These are phyloP conservation scores for Dipteronia sinensis DNA, from an alignment of 345 rosid species.

Conservation along the genomic window DNA sequence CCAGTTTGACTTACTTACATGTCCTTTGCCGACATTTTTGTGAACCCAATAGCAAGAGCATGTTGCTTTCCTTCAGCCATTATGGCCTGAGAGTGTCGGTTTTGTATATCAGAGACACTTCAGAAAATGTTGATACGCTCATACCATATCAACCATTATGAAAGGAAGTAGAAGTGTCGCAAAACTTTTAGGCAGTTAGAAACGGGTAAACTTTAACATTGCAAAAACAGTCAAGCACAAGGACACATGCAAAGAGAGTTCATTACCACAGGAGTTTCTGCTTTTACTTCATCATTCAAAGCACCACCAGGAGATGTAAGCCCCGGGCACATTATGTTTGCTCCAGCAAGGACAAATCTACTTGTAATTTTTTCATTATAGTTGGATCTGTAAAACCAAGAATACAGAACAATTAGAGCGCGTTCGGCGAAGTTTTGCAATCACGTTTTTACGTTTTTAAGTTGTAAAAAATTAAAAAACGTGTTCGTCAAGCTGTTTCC, in stretches of 20 bases:
- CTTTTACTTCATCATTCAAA: slow-evolving; percentile 84
- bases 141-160: background rate
- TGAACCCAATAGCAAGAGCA: slow-evolving; percentile 97
- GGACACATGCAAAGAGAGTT: background rate
- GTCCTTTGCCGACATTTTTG: slow-evolving; percentile 98
- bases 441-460: no score
- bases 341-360: slow-evolving; percentile 98
- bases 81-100: slow-evolving; percentile 62
- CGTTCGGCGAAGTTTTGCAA: no score
- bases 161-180: background rate
- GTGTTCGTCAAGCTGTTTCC: no score
- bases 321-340: slow-evolving; percentile 99
- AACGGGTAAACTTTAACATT: background rate
- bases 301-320: slow-evolving; percentile 97
- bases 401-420: slow-evolving; percentile 16
- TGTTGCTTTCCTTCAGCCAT: slow-evolving; percentile 99
- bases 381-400: slow-evolving; percentile 63
- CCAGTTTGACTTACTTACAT: slow-evolving; percentile 56
- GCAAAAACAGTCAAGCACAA: background rate
- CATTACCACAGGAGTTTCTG: slow-evolving; percentile 96
- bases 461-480: no score
- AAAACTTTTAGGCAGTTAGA: no score
- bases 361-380: slow-evolving; percentile 94
- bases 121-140: background rate
- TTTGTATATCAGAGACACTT: slow-evolving; percentile 19